Evolutionary conservation across 1,284 basidiomycete genomes (phyloP).

Genomic region (Anthracocystis walkeri): DNA sequence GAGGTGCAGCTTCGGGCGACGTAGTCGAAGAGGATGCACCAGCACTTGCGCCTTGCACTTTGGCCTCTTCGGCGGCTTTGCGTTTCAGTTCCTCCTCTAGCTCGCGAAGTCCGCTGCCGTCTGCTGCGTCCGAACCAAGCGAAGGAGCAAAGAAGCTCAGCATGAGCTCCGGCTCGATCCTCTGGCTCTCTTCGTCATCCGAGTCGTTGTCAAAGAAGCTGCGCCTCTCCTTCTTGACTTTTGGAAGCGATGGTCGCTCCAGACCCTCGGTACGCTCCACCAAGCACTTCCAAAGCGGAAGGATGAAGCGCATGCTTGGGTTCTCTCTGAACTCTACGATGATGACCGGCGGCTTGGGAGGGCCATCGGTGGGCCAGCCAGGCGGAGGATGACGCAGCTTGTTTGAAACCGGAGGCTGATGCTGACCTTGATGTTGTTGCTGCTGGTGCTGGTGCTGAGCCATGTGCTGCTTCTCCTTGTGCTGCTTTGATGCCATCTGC

Average conservation of each 20-base stretch:
- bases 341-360: constrained; percentile 62
- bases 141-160: constrained; percentile 61
- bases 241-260: constrained; percentile 41
- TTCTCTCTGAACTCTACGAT: constrained; percentile 68
- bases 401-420: constrained; percentile 20
- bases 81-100: constrained; percentile 44
- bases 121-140: constrained; percentile 60
- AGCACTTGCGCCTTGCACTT: constrained; percentile 18
- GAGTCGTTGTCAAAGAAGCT: constrained; percentile 54
- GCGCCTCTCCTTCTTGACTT: constrained; percentile 51
- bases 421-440: constrained; percentile 23
- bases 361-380: constrained; percentile 53
- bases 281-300: constrained; percentile 63
- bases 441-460: constrained; percentile 25
- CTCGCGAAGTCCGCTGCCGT: constrained; percentile 53
- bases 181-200: constrained; percentile 46
- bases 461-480: constrained; percentile 40
- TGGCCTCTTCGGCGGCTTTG: constrained; percentile 44
- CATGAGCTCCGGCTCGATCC: constrained; percentile 48
- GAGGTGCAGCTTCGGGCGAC: constrained; percentile 23
- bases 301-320: constrained; percentile 62
- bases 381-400: constrained; percentile 52
- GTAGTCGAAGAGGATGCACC: constrained; percentile 13
- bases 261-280: constrained; percentile 58
- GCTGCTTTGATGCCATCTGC: constrained; percentile 36